These are phyloP conservation scores for Aphanomyces cochlioides DNA, from an alignment of 352 stramenopile genomes.

Conservation along the genomic window DNA sequence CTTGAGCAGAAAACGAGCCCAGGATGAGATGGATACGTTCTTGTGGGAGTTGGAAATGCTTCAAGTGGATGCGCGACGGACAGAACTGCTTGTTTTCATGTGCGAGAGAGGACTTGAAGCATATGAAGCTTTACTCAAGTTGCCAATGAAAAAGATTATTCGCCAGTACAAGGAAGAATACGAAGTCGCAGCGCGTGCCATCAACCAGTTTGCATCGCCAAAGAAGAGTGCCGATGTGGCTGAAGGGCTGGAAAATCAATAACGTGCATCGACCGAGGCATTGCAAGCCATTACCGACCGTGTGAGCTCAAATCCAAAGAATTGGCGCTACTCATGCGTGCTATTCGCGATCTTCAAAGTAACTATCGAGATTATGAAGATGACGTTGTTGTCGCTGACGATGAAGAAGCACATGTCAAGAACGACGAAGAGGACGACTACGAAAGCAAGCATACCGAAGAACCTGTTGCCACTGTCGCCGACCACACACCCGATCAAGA, in stretches of 20 bases:
- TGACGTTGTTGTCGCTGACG: slow-evolving; percentile 35
- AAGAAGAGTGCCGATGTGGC: slow-evolving; percentile 50
- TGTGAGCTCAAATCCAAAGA: slow-evolving; percentile 72
- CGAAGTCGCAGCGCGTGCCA: slow-evolving; percentile 72
- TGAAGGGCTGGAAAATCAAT: slow-evolving; percentile 41
- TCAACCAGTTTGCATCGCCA: slow-evolving; percentile 76
- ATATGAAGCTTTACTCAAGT: slow-evolving; percentile 68
- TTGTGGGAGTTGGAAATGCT: slow-evolving; percentile 84
- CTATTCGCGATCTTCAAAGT: slow-evolving; percentile 80
- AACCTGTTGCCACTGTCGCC: too few species aligned
- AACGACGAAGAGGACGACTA: slow-evolving; percentile 36
- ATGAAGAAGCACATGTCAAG: slow-evolving; percentile 75
- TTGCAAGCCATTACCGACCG: slow-evolving; percentile 57
- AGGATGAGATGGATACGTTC: slow-evolving; percentile 67
- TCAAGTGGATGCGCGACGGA: slow-evolving; percentile 80
- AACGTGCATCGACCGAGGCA: slow-evolving; percentile 52
- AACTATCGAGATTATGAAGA: slow-evolving; percentile 65
- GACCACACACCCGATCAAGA: neutral
- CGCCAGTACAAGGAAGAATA: slow-evolving; percentile 87
- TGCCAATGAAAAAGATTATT: slow-evolving; percentile 68
- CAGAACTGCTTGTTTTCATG: slow-evolving; percentile 74
- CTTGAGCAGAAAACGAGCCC: slow-evolving; percentile 34
- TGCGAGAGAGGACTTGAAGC: slow-evolving; percentile 74
- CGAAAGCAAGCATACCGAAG: slow-evolving; percentile 13
- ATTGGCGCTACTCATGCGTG: slow-evolving; percentile 73